These are phyloP conservation scores for Aspergillus neoniger DNA, from an alignment of 2,329 filamentous ascomycete species.

Conservation along the genomic window DNA sequence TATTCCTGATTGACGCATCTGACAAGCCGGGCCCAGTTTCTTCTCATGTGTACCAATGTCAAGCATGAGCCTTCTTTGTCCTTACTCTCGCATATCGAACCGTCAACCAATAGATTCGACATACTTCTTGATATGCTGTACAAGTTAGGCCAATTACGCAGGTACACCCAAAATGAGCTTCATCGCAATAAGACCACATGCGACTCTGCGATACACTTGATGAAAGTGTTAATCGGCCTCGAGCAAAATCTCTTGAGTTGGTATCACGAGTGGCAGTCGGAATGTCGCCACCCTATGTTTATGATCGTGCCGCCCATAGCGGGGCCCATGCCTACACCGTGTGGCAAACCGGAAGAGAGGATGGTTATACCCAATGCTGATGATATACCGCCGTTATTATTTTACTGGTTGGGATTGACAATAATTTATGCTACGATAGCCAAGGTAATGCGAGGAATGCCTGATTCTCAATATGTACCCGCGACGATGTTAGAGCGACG, in stretches of 20 bases:
- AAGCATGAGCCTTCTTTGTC: too few relatives aligned
- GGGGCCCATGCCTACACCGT: neutral
- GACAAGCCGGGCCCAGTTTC: neutral
- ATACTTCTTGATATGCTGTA: neutral
- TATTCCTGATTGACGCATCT: neutral
- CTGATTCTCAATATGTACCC: too few relatives aligned
- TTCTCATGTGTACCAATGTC: neutral
- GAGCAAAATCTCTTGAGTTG: neutral
- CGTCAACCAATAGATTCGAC: neutral
- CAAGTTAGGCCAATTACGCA: neutral
- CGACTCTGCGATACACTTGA: neutral
- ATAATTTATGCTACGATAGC: neutral
- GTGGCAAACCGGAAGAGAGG: neutral
- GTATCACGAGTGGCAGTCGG: neutral
- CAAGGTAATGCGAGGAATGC: neutral
- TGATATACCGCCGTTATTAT: neutral
- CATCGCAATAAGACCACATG: neutral
- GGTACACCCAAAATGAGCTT: neutral
- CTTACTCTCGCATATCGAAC: neutral
- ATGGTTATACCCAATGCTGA: neutral
- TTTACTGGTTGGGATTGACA: neutral
- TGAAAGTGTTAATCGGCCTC: neutral
- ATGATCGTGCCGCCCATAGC: neutral
- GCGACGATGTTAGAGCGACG: neutral
- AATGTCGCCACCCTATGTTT: neutral